Evolutionary conservation across 768 basidiomycete species (phyloP).

Genomic region (Phanerochaete sordida): DNA sequence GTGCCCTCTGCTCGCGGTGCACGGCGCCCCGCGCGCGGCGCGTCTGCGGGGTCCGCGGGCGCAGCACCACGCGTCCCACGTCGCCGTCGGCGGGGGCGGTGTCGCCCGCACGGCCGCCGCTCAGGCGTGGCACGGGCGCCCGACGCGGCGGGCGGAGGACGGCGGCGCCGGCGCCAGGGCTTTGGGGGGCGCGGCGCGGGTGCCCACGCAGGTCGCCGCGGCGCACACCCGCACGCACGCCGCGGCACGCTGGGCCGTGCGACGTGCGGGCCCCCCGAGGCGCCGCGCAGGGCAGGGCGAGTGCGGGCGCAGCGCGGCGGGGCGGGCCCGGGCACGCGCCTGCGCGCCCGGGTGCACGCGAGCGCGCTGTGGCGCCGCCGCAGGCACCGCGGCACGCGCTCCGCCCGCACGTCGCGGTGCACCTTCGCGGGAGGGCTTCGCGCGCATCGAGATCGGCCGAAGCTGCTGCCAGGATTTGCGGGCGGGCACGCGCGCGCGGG

Average conservation of each 20-base stretch:
- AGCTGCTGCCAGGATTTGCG: neutral
- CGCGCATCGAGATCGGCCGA: neutral
- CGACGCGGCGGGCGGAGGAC: neutral
- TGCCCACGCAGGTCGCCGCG: too few relatives aligned
- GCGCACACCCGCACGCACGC: too few relatives aligned
- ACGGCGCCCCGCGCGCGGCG: neutral
- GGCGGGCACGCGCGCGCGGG: neutral
- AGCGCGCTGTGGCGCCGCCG: neutral
- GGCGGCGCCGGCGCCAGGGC: neutral
- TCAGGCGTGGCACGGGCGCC: neutral
- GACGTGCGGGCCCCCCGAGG: too few relatives aligned
- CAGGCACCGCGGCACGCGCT: neutral
- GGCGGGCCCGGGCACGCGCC: too few relatives aligned
- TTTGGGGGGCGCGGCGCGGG: neutral
- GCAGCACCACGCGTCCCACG: too few relatives aligned
- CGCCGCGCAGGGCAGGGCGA: too few relatives aligned
- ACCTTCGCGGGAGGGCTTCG: neutral
- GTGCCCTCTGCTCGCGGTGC: neutral
- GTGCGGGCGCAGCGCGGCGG: too few relatives aligned
- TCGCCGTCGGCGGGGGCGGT: too few relatives aligned
- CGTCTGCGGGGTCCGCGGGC: too few relatives aligned
- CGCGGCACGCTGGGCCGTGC: too few relatives aligned
- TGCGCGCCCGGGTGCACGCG: too few relatives aligned
- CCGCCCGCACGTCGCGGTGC: neutral
- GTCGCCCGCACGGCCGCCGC: too few relatives aligned